Evolutionary conservation across 805 yeast species (phyloP).

Genomic region (Saitoella complicata): DNA sequence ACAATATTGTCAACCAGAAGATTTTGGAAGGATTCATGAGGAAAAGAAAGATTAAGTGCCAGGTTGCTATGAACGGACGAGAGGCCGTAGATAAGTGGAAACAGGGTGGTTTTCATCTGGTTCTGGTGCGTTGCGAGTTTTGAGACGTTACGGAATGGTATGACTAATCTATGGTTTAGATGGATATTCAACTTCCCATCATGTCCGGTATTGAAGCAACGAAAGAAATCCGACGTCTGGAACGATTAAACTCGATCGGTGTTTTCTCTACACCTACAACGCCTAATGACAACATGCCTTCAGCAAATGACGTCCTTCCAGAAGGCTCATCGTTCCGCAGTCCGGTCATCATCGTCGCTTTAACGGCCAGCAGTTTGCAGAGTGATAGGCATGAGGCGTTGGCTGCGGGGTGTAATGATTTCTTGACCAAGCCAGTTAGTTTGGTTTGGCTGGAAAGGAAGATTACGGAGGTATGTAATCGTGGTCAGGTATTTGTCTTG

Average conservation of each 20-base stretch:
- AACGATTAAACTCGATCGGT: slow-evolving; percentile 66
- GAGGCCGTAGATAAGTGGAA: slow-evolving; percentile 94
- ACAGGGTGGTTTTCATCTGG: slow-evolving; percentile 84
- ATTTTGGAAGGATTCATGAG: slow-evolving; percentile 78
- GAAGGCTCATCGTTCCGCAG: slow-evolving; percentile 46
- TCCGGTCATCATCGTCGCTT: slow-evolving; percentile 95
- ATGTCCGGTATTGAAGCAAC: slow-evolving; percentile 94
- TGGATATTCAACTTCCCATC: slow-evolving; percentile 96
- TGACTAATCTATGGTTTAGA: slow-evolving; percentile 16
- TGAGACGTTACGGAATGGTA: too few relatives aligned
- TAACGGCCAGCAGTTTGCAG: slow-evolving; percentile 79
- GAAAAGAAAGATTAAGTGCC: slow-evolving; percentile 68
- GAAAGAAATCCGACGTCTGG: slow-evolving; percentile 73
- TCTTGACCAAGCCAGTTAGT: slow-evolving; percentile 88
- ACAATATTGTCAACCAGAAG: slow-evolving; percentile 83
- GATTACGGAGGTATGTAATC: slow-evolving; percentile 32
- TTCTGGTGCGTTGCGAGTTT: slow-evolving; percentile 25
- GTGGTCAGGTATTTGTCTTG: neutral
- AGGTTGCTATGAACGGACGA: slow-evolving; percentile 80
- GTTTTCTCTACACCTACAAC: slow-evolving; percentile 22
- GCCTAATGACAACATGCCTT: slow-evolving; percentile 7
- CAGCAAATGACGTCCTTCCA: slow-evolving; percentile 40
- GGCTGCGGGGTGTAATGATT: slow-evolving; percentile 96
- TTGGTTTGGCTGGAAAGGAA: slow-evolving; percentile 86
- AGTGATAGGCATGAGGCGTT: slow-evolving; percentile 80